These are phyloP conservation scores for Tanacetum coccineum DNA, from an alignment of 129 eudicot species.

Conservation along the genomic window DNA sequence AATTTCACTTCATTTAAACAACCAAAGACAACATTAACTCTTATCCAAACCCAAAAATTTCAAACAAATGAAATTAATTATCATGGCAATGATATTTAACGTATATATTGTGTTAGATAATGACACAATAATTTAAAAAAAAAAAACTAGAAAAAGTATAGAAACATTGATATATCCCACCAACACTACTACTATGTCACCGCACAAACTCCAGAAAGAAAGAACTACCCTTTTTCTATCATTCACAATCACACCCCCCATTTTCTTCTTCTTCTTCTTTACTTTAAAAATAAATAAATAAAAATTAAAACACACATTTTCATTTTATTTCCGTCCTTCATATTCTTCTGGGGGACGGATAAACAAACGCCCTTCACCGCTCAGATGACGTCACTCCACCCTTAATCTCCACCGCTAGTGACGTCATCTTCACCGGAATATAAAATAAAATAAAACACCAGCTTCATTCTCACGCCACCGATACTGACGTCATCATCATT, in stretches of 20 bases:
- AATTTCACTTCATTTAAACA: no score
- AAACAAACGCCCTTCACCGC: no score
- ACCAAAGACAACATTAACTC: no score
- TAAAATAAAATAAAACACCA: no score
- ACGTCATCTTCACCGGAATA: no score
- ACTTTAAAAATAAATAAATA: not conserved
- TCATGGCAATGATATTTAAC: not conserved
- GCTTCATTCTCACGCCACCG: no score
- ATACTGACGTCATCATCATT: constrained; percentile 1
- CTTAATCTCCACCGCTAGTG: no score
- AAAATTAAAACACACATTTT: not conserved
- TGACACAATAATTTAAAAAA: not conserved
- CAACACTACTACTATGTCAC: constrained; percentile 34
- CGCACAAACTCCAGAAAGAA: constrained; percentile 29
- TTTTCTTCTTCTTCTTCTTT: no score
- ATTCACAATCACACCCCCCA: constrained; percentile 9
- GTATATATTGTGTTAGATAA: not conserved
- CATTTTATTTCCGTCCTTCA: constrained; percentile 21
- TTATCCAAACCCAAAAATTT: no score
- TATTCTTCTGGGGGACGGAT: constrained; percentile 22
- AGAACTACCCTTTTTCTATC: no score
- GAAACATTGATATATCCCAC: constrained; percentile 24
- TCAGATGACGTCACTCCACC: no score
- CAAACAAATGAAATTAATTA: no score
- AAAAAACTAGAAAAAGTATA: constrained; percentile 2